Percentiles rank a stretch among this genome's conserved stretches.
These are phyloP conservation scores for Fusarium udum DNA, from an alignment of 2,329 filamentous ascomycete genomes.

Conservation along the genomic window DNA sequence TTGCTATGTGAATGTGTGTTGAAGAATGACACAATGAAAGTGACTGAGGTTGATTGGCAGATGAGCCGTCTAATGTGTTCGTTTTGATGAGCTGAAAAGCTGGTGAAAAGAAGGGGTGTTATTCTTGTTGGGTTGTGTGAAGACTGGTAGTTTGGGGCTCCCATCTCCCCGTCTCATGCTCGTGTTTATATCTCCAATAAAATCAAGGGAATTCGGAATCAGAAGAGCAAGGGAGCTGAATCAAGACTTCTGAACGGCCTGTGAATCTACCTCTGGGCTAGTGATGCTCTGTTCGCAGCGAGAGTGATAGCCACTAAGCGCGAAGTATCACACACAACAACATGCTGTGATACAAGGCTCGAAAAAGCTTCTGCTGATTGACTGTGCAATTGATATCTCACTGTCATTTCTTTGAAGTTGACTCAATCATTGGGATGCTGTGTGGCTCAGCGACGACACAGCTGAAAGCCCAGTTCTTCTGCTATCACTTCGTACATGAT, in stretches of 20 bases:
- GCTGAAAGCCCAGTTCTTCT: not conserved
- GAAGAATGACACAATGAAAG: no score
- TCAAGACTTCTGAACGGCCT: rapidly evolving
- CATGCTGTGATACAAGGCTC: not conserved
- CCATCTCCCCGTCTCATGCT: rapidly evolving
- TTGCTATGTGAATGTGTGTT: no score
- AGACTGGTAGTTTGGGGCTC: rapidly evolving
- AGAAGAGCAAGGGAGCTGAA: rapidly evolving
- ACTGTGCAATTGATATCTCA: no score
- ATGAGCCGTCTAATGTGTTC: no score
- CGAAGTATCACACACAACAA: no score
- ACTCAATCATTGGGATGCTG: not conserved
- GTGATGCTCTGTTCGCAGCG: not conserved
- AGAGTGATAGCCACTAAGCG: rapidly evolving
- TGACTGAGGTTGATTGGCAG: no score
- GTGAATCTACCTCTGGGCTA: not conserved
- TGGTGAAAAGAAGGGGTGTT: no score
- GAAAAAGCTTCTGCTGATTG: not conserved
- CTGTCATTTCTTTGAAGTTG: rapidly evolving
- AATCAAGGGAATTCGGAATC: rapidly evolving
- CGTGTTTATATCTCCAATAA: not conserved
- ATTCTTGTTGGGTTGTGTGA: no score
- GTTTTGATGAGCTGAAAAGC: no score
- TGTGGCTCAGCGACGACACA: not conserved
- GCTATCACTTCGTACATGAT: not conserved